Evolutionary conservation across 306 rosid genomes (phyloP).

Genomic region (Malus orientalis): DNA sequence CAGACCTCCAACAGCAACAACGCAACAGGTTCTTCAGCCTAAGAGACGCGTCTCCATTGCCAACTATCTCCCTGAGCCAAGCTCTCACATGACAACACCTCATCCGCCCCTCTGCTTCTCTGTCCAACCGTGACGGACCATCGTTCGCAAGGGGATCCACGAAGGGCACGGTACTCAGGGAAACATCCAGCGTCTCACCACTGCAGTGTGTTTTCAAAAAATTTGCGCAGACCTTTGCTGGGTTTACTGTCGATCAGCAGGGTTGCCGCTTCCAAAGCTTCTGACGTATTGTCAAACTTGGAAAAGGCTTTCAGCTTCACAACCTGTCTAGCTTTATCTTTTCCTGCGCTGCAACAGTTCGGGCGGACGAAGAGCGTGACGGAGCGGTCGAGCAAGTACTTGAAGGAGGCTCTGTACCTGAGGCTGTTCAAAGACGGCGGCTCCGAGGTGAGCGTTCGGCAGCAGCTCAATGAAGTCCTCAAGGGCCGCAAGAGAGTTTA

Average conservation of each 20-base stretch:
- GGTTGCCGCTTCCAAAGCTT: conserved; percentile 76
- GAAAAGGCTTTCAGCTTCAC: conserved; percentile 86
- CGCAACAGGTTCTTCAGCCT: no score
- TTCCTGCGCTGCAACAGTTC: conserved; percentile 38
- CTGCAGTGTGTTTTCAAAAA: conserved; percentile 71
- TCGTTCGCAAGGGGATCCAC: no score
- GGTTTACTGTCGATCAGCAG: conserved; percentile 75
- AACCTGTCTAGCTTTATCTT: conserved; percentile 25
- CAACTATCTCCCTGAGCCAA: no score
- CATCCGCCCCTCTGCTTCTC: no score
- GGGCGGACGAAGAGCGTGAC: conserved; percentile 54
- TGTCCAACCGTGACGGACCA: no score
- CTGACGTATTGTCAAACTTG: conserved; percentile 78
- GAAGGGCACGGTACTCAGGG: background rate
- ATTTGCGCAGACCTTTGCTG: conserved; percentile 80
- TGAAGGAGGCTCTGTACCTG: conserved; percentile 68
- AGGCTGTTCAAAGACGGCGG: conserved; percentile 74
- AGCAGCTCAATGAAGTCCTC: conserved; percentile 60
- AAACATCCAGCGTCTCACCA: conserved; percentile 70
- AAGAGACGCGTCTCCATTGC: no score
- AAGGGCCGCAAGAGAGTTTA: conserved; percentile 61
- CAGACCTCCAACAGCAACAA: no score
- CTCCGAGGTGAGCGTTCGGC: conserved; percentile 48
- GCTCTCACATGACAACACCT: no score
- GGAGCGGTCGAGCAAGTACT: conserved; percentile 59